These are phyloP conservation scores for Fraxinus sp. DNA, from an alignment of 305 asterid genomes.

Conservation along the genomic window DNA sequence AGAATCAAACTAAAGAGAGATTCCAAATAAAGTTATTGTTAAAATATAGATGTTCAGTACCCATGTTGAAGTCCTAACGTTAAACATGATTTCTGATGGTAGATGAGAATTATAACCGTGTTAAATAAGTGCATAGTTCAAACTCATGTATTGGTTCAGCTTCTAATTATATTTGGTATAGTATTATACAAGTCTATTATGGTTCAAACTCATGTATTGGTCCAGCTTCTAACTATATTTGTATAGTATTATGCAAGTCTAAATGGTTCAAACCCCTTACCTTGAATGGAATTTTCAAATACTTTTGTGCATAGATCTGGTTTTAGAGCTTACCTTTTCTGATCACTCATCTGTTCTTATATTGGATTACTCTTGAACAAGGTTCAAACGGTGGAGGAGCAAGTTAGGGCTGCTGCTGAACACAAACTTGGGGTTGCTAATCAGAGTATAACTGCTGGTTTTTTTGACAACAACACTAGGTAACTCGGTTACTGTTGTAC, in stretches of 20 bases:
- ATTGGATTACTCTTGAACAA: constrained; percentile 32
- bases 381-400: constrained; percentile 99
- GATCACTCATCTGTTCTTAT: constrained; percentile 11
- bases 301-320: constrained; percentile 6
- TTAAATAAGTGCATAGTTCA: neutral
- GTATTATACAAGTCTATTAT: neutral
- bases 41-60: constrained; percentile 1
- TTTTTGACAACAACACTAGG: constrained; percentile 99
- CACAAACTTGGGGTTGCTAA: constrained; percentile 99
- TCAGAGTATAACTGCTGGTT: constrained; percentile 99
- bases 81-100: constrained; percentile 9
- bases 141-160: neutral
- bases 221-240: neutral
- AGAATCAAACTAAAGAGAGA: neutral
- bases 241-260: neutral
- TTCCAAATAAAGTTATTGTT: neutral
- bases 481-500: constrained; percentile 27
- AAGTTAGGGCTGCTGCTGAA: constrained; percentile 99
- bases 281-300: neutral
- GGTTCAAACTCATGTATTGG: neutral
- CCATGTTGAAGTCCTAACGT: constrained; percentile 7
- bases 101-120: constrained; percentile 5
- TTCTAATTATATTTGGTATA: neutral
- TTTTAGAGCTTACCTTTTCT: neutral
- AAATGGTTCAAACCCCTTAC: neutral